Evolutionary conservation across 257 asterid species (phyloP).

Genomic region (Cruciata laevipes): DNA sequence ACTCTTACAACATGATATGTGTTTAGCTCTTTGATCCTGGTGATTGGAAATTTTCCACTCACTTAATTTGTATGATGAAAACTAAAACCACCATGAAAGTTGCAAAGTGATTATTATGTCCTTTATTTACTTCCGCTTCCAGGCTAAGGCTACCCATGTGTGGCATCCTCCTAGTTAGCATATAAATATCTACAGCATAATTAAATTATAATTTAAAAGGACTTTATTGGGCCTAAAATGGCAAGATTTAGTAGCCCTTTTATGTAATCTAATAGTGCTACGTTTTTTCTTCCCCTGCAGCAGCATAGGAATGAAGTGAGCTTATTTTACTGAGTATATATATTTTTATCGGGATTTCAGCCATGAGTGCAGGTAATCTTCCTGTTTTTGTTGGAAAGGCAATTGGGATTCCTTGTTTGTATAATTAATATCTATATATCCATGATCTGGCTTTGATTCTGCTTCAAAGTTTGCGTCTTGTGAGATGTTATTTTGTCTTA

Average conservation of each 20-base stretch:
- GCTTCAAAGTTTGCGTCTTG: background rate
- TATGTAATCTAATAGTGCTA: background rate
- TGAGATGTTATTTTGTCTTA: background rate
- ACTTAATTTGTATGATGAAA: no score
- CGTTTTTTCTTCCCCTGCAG: background rate
- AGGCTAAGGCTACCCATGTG: no score
- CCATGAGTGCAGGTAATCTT: conserved; percentile 53
- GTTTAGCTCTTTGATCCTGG: no score
- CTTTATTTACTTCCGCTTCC: no score
- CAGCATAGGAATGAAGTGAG: background rate
- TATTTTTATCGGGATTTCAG: background rate
- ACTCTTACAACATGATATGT: no score
- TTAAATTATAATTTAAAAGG: no score
- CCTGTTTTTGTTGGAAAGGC: background rate
- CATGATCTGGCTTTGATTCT: background rate
- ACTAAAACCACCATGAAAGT: no score
- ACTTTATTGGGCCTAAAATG: background rate
- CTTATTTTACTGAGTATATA: background rate
- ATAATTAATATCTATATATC: background rate
- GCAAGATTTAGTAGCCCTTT: background rate
- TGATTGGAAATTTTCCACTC: no score
- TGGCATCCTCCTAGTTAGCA: background rate
- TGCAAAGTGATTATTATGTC: no score
- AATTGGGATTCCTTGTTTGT: background rate
- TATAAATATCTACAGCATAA: no score